Evolutionary conservation across 2,329 filamentous ascomycete genomes (phyloP).

Genomic region (Penicillium italicum): DNA sequence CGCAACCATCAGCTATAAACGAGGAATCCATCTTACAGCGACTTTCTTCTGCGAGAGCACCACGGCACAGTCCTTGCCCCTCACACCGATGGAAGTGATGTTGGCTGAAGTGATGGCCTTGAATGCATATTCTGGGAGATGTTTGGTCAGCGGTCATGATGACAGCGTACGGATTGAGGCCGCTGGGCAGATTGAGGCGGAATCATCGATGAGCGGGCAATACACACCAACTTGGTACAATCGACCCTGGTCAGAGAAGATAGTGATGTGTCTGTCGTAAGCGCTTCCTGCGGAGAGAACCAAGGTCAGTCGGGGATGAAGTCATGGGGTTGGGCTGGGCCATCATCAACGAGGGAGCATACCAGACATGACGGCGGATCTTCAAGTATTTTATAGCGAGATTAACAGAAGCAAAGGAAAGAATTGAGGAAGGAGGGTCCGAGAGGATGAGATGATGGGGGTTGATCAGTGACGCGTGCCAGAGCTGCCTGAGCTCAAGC

Average conservation of each 20-base stretch:
- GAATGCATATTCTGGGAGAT: slow-evolving; percentile 89
- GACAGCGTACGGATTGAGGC: slow-evolving; percentile 11
- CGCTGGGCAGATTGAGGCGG: not conserved
- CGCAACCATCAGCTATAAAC: not conserved
- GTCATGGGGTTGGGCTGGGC: slow-evolving; percentile 23
- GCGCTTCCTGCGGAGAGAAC: slow-evolving; percentile 60
- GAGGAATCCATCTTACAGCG: slow-evolving; percentile 63
- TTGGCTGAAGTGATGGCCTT: slow-evolving; percentile 99
- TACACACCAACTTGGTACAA: slow-evolving; percentile 93
- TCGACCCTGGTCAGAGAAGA: slow-evolving; percentile 98
- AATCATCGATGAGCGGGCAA: not conserved
- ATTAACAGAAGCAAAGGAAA: slow-evolving; percentile 7
- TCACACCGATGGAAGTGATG: slow-evolving; percentile 94
- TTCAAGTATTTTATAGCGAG: slow-evolving; percentile 10
- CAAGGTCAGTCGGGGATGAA: slow-evolving; percentile 30
- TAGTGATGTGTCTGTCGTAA: slow-evolving; percentile 98
- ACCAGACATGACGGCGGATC: slow-evolving; percentile 44
- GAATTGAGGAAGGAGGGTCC: slow-evolving; percentile 6
- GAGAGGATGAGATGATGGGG: slow-evolving; percentile 19
- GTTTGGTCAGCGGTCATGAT: slow-evolving; percentile 29
- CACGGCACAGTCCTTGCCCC: slow-evolving; percentile 95
- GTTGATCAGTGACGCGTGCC: slow-evolving; percentile 33
- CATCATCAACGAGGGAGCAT: slow-evolving; percentile 18
- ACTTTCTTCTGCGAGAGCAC: slow-evolving; percentile 99
- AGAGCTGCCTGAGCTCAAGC: slow-evolving; percentile 40